These are phyloP conservation scores for Lycium barbarum DNA, from an alignment of 257 asterid genomes.

Conservation along the genomic window DNA sequence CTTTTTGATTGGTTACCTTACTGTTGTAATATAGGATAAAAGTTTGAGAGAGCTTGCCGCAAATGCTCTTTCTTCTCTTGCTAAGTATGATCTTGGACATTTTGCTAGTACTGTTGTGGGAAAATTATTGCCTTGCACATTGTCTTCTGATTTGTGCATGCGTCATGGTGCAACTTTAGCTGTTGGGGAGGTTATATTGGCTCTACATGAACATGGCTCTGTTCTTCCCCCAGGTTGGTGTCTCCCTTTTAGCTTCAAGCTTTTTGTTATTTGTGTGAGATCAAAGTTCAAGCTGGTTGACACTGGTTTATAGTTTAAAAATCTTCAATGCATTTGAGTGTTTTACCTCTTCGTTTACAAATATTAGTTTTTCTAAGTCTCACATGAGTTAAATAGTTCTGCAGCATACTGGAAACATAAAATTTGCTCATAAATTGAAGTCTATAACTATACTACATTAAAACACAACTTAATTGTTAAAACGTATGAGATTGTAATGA, in stretches of 20 bases:
- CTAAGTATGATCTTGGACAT: conserved; percentile 78
- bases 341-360: neutral
- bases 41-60: conserved; percentile 97
- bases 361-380: neutral
- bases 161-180: conserved; percentile 98
- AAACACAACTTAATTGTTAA: neutral
- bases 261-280: conserved; percentile 12
- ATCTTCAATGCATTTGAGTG: neutral
- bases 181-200: conserved; percentile 81
- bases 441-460: neutral
- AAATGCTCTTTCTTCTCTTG: conserved; percentile 84
- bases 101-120: conserved; percentile 69
- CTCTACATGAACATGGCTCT: conserved; percentile 64
- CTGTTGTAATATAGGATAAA: conserved; percentile 70
- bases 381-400: neutral
- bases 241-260: conserved; percentile 28
- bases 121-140: conserved; percentile 81
- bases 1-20: conserved; percentile 35
- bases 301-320: neutral
- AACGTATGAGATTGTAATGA: neutral
- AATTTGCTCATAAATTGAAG: neutral
- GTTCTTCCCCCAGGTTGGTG: conserved; percentile 74
- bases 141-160: conserved; percentile 93
- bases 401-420: neutral
- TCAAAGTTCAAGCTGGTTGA: neutral